Base-by-base conservation (phyloP, 805 yeast genomes). In the Kodamaea leandrae region DNA sequence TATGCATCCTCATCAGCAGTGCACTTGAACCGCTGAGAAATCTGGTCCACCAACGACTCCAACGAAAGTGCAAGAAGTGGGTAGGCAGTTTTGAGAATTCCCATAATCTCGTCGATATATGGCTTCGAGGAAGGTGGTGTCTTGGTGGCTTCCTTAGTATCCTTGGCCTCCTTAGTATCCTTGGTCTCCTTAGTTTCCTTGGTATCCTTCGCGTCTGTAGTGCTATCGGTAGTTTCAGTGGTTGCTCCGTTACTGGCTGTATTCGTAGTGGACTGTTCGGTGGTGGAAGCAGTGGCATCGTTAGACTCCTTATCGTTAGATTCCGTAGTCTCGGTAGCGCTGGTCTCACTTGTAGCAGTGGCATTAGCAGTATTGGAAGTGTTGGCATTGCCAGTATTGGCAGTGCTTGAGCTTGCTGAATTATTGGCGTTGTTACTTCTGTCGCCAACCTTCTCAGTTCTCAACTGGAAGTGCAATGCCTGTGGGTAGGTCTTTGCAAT, bases 401-500 rank as follows among this genome's bases (percentile, higher is more conserved):
- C 39, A 21, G 36, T 45, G 9, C 47, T n/a, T n/a, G n/a, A n/a
- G n/a, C n/a, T n/a, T n/a, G n/a, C n/a, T n/a, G n/a, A n/a, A n/a
- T n/a, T 27, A 4, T 10, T 6, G 32, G 5, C 10, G 5, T 25
- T 25, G 5, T 13, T 6, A 4, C 18, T 12, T n/a, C 18, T 13
- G 7, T 14, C 32, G 4, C 6, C 15, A 6, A 18, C 15, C 58
- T 86, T 86, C 0, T 98, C 87, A 1, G 99, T 93, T 43, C 99
- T 74, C 52, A 93, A 72, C 55, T 90, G 97, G 81, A 90, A 93
- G 56, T 93, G 98, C 43, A 93, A 73, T 0, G 99, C 96, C 64
- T 93, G 99, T 1, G 99, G 99, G 64, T 86, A 95, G 39, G 89
- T 83, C 68, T 93, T 93, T 1, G 99, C 99, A 56, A 93, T 93